These are phyloP conservation scores for Fomitopsis pulvina DNA, from an alignment of 768 basidiomycete species.

Conservation along the genomic window DNA sequence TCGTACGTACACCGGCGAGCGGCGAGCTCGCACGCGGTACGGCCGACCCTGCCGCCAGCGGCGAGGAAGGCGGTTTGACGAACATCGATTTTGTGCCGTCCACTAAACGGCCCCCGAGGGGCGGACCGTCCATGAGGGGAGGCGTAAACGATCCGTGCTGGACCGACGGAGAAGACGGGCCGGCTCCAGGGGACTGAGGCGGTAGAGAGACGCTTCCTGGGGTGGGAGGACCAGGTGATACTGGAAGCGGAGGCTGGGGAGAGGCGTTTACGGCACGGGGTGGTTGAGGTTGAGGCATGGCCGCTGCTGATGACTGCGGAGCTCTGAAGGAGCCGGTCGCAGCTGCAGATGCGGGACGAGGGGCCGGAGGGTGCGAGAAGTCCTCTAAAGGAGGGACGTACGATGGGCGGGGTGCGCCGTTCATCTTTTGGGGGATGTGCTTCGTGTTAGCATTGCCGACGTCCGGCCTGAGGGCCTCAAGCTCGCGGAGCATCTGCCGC, in stretches of 20 bases:
- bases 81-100: constrained; percentile 84
- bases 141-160: constrained; percentile 25
- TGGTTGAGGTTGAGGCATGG: background rate
- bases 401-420: constrained; percentile 53
- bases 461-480: constrained; percentile 79
- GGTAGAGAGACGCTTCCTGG: constrained; percentile 16
- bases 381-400: constrained; percentile 63
- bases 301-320: constrained; percentile 3
- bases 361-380: constrained; percentile 31
- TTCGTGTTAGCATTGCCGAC: constrained; percentile 63
- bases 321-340: constrained; percentile 14
- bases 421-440: constrained; percentile 36
- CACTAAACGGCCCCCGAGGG: constrained; percentile 56
- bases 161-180: constrained; percentile 38
- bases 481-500: constrained; percentile 77
- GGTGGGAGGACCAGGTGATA: constrained; percentile 1
- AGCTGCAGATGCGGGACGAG: constrained; percentile 15
- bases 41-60: constrained; percentile 16
- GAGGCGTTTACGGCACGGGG: background rate
- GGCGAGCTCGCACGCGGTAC: constrained; percentile 8
- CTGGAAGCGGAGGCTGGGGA: constrained; percentile 2
- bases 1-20: background rate
- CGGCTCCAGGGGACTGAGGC: constrained; percentile 48
- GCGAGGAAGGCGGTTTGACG: constrained; percentile 36
- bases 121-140: constrained; percentile 35